A percentile compares a stretch with the other conserved stretches of the same genome.
Conservation (phyloP, 2,329 filamentous ascomycete species). For the Colletotrichum falcatum region DNA sequence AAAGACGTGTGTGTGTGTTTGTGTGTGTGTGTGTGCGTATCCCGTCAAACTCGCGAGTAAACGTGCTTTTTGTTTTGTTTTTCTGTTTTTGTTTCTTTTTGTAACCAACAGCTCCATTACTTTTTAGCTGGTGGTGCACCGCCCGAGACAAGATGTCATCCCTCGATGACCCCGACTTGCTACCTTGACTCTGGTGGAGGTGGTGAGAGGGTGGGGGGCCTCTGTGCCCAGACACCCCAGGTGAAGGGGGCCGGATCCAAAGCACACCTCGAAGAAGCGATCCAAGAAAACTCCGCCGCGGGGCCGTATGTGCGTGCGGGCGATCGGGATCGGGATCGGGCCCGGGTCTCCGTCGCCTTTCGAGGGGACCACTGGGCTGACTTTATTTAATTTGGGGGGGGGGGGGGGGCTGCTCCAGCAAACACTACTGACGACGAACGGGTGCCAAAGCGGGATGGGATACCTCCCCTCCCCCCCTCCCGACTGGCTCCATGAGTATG, state of each 20-base stretch:
- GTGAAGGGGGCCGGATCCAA: too few relatives aligned
- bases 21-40: background rate
- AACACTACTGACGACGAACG: background rate
- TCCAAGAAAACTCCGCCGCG: background rate
- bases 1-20: background rate
- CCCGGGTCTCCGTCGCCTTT: background rate
- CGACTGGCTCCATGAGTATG: background rate
- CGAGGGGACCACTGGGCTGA: too few relatives aligned
- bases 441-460: background rate
- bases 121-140: background rate
- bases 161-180: background rate
- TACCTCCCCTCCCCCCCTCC: too few relatives aligned
- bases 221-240: too few relatives aligned
- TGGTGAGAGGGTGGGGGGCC: too few relatives aligned
- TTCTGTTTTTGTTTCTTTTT: background rate
- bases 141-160: background rate
- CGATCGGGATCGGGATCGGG: background rate
- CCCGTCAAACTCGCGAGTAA: background rate
- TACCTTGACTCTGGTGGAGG: too few relatives aligned
- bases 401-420: background rate
- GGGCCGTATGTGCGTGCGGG: background rate
- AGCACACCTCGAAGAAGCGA: background rate
- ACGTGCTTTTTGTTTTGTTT: background rate
- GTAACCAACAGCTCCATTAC: background rate
- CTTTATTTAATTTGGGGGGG: too few relatives aligned